Evolutionary conservation across 495 filamentous ascomycete species (phyloP).

Genomic region (Lophiostoma macrostomum): DNA sequence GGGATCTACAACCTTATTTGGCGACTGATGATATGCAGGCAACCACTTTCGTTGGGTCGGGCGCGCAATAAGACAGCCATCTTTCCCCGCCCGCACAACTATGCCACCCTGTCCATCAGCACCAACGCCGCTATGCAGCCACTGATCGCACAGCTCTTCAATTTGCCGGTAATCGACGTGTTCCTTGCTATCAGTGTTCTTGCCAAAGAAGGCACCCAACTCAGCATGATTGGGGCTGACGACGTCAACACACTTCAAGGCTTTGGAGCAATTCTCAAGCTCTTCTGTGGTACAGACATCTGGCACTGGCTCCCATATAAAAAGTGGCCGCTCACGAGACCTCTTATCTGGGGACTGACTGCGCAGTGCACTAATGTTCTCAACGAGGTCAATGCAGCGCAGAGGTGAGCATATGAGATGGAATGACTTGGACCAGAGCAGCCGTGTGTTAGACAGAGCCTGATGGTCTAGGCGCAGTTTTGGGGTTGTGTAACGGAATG

Average conservation of each 20-base stretch:
- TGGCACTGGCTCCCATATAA: constrained; percentile 95
- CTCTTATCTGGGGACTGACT: constrained; percentile 1
- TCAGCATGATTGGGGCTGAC: constrained; percentile 88
- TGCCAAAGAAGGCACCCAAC: constrained; percentile 73
- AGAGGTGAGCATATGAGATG: constrained; percentile 82
- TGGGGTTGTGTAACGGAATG: constrained; percentile 83
- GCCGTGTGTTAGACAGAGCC: constrained; percentile 50
- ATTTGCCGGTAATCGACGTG: constrained; percentile 51
- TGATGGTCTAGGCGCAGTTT: constrained; percentile 71
- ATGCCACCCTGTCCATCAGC: constrained; percentile 46
- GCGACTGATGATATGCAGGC: constrained; percentile 56
- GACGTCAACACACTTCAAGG: constrained; percentile 72
- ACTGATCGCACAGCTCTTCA: constrained; percentile 55
- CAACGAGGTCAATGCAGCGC: constrained; percentile 72
- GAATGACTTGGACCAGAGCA: constrained; percentile 70
- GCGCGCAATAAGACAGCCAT: constrained; percentile 55
- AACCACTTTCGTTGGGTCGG: constrained; percentile 44
- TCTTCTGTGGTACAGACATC: constrained; percentile 78
- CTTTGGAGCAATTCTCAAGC: constrained; percentile 66
- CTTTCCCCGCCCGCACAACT: constrained; percentile 56
- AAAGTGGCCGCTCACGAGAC: constrained; percentile 50
- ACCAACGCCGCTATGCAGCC: constrained; percentile 55
- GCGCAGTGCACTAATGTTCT: constrained; percentile 50
- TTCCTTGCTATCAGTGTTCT: constrained; percentile 46
- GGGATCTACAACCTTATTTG: constrained; percentile 70